phyloP scores from a whole-genome alignment of 2,329 filamentous ascomycete genomes.

The Lizonia empirigonia region DNA sequence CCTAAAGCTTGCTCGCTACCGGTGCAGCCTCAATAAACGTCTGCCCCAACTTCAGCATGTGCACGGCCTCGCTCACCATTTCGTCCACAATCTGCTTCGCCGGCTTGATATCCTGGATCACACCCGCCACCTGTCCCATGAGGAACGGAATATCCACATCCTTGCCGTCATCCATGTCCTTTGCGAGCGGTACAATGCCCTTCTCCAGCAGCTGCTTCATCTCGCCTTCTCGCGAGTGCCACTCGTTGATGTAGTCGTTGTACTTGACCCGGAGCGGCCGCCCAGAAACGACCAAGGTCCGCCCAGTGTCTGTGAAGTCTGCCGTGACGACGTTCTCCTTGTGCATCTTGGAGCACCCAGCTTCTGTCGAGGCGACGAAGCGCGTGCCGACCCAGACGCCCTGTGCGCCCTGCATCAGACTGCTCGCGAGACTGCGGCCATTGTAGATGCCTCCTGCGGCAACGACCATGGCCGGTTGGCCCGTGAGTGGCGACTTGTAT shows the following conservation, averaged over 20 bases:
- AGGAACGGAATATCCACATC: slow-evolving; percentile 86
- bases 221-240: slow-evolving; percentile 77
- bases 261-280: slow-evolving; percentile 78
- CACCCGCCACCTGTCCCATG: slow-evolving; percentile 91
- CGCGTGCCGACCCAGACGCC: slow-evolving; percentile 95
- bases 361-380: slow-evolving; percentile 84
- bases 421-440: slow-evolving; percentile 78
- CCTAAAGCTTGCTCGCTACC: slow-evolving; percentile 41
- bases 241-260: slow-evolving; percentile 82
- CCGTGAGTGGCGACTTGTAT: slow-evolving; percentile 74
- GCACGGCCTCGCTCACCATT: slow-evolving; percentile 68
- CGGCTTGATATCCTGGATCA: slow-evolving; percentile 77
- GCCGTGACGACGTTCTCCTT: slow-evolving; percentile 85
- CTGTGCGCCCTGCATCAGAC: slow-evolving; percentile 83
- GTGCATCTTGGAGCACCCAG: slow-evolving; percentile 78
- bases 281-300: slow-evolving; percentile 82
- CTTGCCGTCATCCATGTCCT: slow-evolving; percentile 80
- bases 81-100: slow-evolving; percentile 85
- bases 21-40: slow-evolving; percentile 36
- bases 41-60: slow-evolving; percentile 47
- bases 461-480: slow-evolving; percentile 76
- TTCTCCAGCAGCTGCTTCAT: slow-evolving; percentile 75
- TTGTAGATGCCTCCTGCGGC: slow-evolving; percentile 88
- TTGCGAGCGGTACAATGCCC: slow-evolving; percentile 79
- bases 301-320: slow-evolving; percentile 76